phyloP scores from a whole-genome alignment of 2,329 filamentous ascomycete genomes.

The Cadophora luteo-olivacea region DNA sequence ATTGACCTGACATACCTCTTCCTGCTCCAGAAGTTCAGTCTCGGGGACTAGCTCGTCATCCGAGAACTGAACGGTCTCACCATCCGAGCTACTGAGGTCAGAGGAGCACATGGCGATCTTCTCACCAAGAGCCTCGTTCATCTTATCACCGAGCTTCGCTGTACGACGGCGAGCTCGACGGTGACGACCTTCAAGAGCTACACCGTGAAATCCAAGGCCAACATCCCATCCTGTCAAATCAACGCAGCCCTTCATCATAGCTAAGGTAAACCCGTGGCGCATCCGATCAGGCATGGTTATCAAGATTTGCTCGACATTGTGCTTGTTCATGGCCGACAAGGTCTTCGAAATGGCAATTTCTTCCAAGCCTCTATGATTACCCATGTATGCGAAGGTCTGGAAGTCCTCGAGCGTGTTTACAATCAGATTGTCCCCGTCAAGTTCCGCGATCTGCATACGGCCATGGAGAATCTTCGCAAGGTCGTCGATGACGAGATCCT shows the following conservation, averaged over 20 bases:
- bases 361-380: neutral
- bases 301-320: neutral
- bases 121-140: neutral
- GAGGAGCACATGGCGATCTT: neutral
- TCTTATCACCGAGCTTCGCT: neutral
- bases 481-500: neutral
- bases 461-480: neutral
- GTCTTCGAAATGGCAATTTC: neutral
- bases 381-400: neutral
- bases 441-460: neutral
- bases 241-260: conserved; percentile 4
- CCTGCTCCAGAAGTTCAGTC: neutral
- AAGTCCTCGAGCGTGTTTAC: neutral
- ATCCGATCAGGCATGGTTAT: neutral
- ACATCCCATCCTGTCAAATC: neutral
- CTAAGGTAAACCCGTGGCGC: neutral
- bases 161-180: neutral
- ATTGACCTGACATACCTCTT: neutral
- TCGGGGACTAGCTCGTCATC: neutral
- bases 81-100: neutral
- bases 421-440: neutral
- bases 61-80: neutral
- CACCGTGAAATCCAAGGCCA: neutral
- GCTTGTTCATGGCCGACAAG: neutral
- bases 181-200: neutral